phyloP scores from a whole-genome alignment of 2,329 filamentous ascomycete genomes.

The Diaporthe citri region DNA sequence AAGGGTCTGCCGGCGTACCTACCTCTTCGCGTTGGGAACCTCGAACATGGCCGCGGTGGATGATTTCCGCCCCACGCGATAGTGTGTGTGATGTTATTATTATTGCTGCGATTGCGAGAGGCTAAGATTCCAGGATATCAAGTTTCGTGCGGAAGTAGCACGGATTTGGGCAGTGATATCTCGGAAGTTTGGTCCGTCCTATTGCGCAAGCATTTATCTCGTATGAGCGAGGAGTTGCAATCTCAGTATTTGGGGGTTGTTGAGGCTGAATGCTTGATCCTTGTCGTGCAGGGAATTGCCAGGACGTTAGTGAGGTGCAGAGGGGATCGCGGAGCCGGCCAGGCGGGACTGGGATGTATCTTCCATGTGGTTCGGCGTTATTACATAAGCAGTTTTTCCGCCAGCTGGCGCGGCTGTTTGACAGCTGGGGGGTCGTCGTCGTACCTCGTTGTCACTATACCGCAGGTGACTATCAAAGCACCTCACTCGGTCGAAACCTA shows the following conservation, averaged over 20 bases:
- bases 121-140: not conserved
- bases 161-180: conserved; percentile 13
- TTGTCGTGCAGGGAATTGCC: conserved; percentile 21
- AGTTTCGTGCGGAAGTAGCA: not conserved
- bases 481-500: conserved; percentile 3
- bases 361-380: too few species aligned
- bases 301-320: not conserved
- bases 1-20: conserved; percentile 31
- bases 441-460: conserved; percentile 24
- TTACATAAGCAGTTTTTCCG: not conserved
- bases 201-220: conserved; percentile 19
- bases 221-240: conserved; percentile 8
- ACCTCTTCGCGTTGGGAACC: conserved; percentile 66
- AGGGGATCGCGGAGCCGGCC: conserved; percentile 33
- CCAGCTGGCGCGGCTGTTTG: not conserved
- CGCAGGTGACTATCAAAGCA: conserved; percentile 6
- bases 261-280: conserved; percentile 13
- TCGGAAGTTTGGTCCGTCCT: conserved; percentile 28
- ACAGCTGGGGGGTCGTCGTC: not conserved
- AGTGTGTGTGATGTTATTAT: not conserved
- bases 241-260: conserved; percentile 12
- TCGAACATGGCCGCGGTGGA: conserved; percentile 59
- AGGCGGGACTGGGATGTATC: not conserved
- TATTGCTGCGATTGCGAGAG: conserved; percentile 15
- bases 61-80: conserved; percentile 1